phyloP scores from a whole-genome alignment of 2,329 filamentous ascomycete species.

The Fusarium xyrophilum region DNA sequence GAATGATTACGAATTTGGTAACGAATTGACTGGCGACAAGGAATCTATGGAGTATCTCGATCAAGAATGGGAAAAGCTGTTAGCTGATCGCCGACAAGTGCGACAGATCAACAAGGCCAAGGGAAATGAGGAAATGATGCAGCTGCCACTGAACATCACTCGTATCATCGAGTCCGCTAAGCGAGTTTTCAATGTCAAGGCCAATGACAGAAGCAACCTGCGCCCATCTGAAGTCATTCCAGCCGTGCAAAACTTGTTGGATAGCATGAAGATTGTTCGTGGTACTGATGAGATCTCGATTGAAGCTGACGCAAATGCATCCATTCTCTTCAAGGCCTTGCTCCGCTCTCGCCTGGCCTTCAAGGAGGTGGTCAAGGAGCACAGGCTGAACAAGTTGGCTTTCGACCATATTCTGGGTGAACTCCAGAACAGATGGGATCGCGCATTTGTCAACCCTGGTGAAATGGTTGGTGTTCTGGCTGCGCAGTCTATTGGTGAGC shows the following conservation, averaged over 20 bases:
- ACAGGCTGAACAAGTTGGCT: constrained; percentile 87
- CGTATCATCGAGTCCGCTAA: constrained; percentile 92
- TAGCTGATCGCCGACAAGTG: constrained; percentile 76
- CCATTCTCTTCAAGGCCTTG: constrained; percentile 89
- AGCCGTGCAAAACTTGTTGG: constrained; percentile 75
- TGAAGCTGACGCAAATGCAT: constrained; percentile 89
- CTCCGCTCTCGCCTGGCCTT: constrained; percentile 88
- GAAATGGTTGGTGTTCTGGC: constrained; percentile 99
- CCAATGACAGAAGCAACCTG: constrained; percentile 84
- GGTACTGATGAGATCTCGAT: constrained; percentile 81
- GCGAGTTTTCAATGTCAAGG: constrained; percentile 88
- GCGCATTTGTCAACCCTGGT: constrained; percentile 85
- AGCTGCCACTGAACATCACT: constrained; percentile 88
- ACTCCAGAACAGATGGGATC: constrained; percentile 85
- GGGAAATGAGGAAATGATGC: constrained; percentile 84
- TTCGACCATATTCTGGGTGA: constrained; percentile 93
- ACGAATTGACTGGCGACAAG: constrained; percentile 86
- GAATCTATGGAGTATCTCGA: constrained; percentile 87
- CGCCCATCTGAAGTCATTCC: constrained; percentile 88
- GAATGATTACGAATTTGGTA: constrained; percentile 73
- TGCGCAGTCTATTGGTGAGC: constrained; percentile 97
- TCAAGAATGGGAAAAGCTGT: constrained; percentile 81
- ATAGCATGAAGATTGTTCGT: constrained; percentile 83
- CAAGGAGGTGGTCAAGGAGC: constrained; percentile 87
- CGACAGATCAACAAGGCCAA: constrained; percentile 70